Evolutionary conservation across 2,329 filamentous ascomycete species (phyloP), one percentile per base, ranked within the genome.

Genomic region (Trichoderma atrobrunneum): DNA sequence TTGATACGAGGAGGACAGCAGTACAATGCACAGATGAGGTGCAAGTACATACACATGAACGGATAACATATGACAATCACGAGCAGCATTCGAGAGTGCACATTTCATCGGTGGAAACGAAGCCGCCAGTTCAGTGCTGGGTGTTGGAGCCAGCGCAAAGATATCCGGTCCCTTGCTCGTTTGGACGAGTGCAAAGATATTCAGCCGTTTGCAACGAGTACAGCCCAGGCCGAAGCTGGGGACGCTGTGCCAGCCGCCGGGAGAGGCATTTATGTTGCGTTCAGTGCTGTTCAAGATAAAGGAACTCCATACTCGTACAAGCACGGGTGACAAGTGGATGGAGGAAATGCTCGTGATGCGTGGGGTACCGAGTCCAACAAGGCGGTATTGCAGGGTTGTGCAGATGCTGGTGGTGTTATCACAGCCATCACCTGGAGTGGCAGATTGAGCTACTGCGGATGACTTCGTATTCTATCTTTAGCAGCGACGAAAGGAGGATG

Each of bases 391-490:
- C 43, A 51, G 43, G 43, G 43, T 51, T 54, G 48, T 24, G 48
- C 48, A 24, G 48, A 24, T 54, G 48, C 5, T 24, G n/a, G n/a
- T 54, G 48, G 48, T 54, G 48, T 24, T 54, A 54, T 54, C 48
- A 24, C 21, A 7, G 48, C n/a, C n/a, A 24, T 24, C 48, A 54
- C 48, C 21, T 54, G 21, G 14, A 51, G 43, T 51, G 21, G n/a
- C 11, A 54, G n/a, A 34, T 34, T 56, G 63, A 68, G 65, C 54
- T 36, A 56, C 32, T 59, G 51, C 54, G 18, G 26, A 34, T 30
- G 65, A 60, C 65, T 68, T 68, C 65, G 65, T 68, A 68, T 68
- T 67, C 65, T 60, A 68, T 68, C 65, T 68, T 68, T 68, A 68
- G 65, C 36, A 60, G 36, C 43, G 32, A 43, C 54, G 56, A 60